A percentile compares a stretch with the other conserved stretches of the same genome.
Evolutionary conservation across 495 filamentous ascomycete genomes (phyloP).

Genomic region (Umbilicaria muhlenbergii): DNA sequence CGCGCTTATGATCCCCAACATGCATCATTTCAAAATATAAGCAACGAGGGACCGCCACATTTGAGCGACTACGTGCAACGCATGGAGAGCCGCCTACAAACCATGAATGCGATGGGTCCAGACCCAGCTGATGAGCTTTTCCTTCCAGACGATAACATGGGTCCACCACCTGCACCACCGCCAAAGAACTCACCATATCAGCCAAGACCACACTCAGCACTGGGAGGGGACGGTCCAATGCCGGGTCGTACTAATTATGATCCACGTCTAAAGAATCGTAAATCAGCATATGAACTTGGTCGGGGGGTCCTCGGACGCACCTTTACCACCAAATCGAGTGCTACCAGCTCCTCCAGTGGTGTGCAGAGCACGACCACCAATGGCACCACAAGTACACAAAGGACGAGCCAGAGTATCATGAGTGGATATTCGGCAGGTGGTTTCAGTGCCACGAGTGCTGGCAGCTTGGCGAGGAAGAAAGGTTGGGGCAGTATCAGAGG

Average conservation of each 20-base stretch:
- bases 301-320: constrained; percentile 54
- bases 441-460: constrained; percentile 89
- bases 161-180: constrained; percentile 24
- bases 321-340: constrained; percentile 74
- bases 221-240: constrained; percentile 14
- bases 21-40: constrained; percentile 28
- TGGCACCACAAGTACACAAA: constrained; percentile 53
- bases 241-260: constrained; percentile 17
- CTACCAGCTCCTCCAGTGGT: constrained; percentile 57
- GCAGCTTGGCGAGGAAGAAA: constrained; percentile 69
- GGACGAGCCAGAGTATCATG: constrained; percentile 78
- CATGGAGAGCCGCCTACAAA: constrained; percentile 69
- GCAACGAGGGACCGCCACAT: constrained; percentile 46
- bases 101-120: constrained; percentile 48
- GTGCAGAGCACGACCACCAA: constrained; percentile 58
- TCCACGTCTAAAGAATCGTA: constrained; percentile 38
- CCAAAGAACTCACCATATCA: constrained; percentile 26
- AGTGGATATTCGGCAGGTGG: constrained; percentile 79
- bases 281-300: constrained; percentile 74
- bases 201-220: constrained; percentile 28
- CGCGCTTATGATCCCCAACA: constrained; percentile 22
- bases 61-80: constrained; percentile 73
- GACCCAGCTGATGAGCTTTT: constrained; percentile 22
- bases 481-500: constrained; percentile 24
- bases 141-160: constrained; percentile 13